Conservation (phyloP, 768 basidiomycete species). For the Coprinellus micaceus region DNA sequence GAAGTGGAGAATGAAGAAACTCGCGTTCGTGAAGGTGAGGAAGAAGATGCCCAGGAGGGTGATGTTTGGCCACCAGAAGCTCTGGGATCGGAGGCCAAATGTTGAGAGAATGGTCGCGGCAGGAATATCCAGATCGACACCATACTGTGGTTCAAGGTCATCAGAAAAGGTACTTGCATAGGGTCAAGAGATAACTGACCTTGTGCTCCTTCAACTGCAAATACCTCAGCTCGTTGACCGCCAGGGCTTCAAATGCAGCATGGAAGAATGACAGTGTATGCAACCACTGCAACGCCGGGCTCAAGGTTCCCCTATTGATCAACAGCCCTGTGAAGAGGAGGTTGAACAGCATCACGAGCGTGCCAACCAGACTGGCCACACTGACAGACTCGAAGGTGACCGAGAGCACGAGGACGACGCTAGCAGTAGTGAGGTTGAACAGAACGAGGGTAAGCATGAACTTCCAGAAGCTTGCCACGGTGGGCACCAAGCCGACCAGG, state of each 20-base stretch:
- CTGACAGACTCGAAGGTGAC: constrained; percentile 84
- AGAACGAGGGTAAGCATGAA: constrained; percentile 94
- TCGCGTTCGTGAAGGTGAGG: constrained; percentile 67
- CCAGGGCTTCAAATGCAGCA: constrained; percentile 93
- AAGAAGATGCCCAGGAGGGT: constrained; percentile 84
- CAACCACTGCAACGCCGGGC: constrained; percentile 72
- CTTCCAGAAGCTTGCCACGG: constrained; percentile 92
- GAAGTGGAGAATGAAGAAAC: constrained; percentile 79
- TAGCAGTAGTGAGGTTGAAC: constrained; percentile 95
- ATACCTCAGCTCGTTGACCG: constrained; percentile 97
- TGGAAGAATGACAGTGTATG: constrained; percentile 97
- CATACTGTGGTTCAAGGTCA: constrained; percentile 56
- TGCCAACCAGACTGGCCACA: constrained; percentile 91
- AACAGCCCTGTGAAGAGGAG: constrained; percentile 95
- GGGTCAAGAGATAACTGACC: constrained; percentile 45
- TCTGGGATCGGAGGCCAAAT: constrained; percentile 85
- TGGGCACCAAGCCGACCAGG: constrained; percentile 90
- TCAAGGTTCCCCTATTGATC: constrained; percentile 88
- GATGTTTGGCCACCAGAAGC: constrained; percentile 99
- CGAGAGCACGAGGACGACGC: constrained; percentile 85
- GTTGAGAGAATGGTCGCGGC: constrained; percentile 92
- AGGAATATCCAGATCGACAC: constrained; percentile 94
- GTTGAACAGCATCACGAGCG: constrained; percentile 98
- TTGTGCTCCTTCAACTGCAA: constrained; percentile 88
- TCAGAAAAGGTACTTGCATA: background rate